Evolutionary conservation across 768 basidiomycete species (phyloP).

Genomic region (Trametes sanguinea): DNA sequence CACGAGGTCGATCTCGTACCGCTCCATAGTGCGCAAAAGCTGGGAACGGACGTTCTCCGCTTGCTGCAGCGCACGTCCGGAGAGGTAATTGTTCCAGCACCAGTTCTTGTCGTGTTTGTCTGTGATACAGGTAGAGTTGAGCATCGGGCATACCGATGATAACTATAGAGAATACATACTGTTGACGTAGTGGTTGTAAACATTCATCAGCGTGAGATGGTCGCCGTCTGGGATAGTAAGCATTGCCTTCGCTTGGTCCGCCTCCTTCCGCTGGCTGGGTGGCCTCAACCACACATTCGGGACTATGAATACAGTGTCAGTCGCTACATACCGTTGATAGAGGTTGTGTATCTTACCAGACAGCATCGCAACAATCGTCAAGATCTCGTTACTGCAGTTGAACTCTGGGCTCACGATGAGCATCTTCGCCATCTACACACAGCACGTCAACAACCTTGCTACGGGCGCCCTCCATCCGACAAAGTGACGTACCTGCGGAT

Average conservation of each 20-base stretch:
- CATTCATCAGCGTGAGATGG: slow-evolving; percentile 91
- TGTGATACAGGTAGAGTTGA: slow-evolving; percentile 29
- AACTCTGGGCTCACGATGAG: slow-evolving; percentile 94
- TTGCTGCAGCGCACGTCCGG: slow-evolving; percentile 77
- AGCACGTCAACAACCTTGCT: not conserved
- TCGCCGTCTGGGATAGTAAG: slow-evolving; percentile 95
- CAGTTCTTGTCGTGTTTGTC: slow-evolving; percentile 82
- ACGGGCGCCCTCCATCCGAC: no score
- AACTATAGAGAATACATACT: slow-evolving; percentile 48
- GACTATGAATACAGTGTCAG: slow-evolving; percentile 58
- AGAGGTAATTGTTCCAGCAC: slow-evolving; percentile 90
- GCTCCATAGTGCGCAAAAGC: slow-evolving; percentile 89
- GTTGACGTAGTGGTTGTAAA: slow-evolving; percentile 88
- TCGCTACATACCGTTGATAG: no score
- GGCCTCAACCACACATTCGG: slow-evolving; percentile 96
- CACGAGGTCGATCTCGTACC: slow-evolving; percentile 76
- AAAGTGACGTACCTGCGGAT: slow-evolving; percentile 70
- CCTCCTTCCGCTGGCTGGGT: slow-evolving; percentile 82
- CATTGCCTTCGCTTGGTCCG: slow-evolving; percentile 87
- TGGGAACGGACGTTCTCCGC: slow-evolving; percentile 94
- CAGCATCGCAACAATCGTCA: slow-evolving; percentile 95
- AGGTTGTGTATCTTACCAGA: slow-evolving; percentile 82
- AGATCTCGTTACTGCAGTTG: slow-evolving; percentile 92
- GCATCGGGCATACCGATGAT: not conserved
- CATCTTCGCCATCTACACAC: slow-evolving; percentile 80